phyloP scores from a whole-genome alignment of 2,329 filamentous ascomycete species.

The Chrysoporthe cubensis region DNA sequence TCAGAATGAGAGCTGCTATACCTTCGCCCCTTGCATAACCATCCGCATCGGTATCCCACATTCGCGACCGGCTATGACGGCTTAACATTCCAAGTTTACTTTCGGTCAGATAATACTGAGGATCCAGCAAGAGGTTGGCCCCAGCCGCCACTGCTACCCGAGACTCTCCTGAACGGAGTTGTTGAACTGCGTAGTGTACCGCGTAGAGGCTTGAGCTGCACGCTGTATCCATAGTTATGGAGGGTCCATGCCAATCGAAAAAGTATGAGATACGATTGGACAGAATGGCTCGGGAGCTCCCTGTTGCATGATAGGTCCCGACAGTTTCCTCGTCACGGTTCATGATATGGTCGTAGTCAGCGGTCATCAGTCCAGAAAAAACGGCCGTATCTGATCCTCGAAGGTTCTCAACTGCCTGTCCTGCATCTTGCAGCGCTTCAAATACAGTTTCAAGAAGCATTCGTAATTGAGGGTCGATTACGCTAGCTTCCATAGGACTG shows the following conservation, averaged over 20 bases:
- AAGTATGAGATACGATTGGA: constrained; percentile 46
- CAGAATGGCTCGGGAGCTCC: constrained; percentile 33
- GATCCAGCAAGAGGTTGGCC: constrained; percentile 40
- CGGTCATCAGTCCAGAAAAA: too few species aligned
- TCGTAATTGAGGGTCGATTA: too few species aligned
- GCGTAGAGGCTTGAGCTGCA: constrained; percentile 43
- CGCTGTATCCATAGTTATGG: constrained; percentile 49
- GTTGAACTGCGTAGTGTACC: constrained; percentile 43
- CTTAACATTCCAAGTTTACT: constrained; percentile 42
- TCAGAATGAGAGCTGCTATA: constrained; percentile 49
- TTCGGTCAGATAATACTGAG: constrained; percentile 38
- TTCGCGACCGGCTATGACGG: constrained; percentile 43
- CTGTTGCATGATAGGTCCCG: constrained; percentile 38
- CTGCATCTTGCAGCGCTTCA: too few species aligned
- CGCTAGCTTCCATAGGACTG: too few species aligned
- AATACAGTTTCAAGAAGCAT: too few species aligned
- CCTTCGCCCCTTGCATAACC: constrained; percentile 60
- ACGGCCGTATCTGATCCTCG: too few species aligned
- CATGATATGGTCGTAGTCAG: constrained; percentile 17
- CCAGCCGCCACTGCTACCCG: constrained; percentile 40
- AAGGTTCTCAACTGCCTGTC: too few species aligned
- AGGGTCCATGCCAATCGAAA: constrained; percentile 30
- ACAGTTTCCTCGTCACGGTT: constrained; percentile 29
- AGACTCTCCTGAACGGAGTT: constrained; percentile 38
- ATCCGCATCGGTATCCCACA: constrained; percentile 50